Percentiles rank a stretch among this genome's conserved stretches.
These are phyloP conservation scores for Verticillium alfalfae DNA, from an alignment of 2,329 filamentous ascomycete species.

Conservation along the genomic window DNA sequence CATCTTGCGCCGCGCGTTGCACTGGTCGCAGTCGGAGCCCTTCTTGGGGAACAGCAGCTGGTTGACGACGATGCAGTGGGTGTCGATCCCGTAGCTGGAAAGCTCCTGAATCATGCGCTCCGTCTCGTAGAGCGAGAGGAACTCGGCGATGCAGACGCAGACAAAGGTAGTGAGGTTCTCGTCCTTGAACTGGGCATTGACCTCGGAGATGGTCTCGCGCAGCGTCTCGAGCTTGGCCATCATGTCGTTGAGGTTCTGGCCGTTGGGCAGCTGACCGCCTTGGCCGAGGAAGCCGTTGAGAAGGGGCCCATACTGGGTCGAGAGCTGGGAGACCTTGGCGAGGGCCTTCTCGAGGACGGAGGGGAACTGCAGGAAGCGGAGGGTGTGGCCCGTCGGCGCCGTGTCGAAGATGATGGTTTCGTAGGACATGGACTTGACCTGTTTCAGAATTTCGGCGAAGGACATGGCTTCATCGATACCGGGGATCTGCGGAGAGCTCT, in stretches of 20 bases:
- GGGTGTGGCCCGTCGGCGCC: constrained; percentile 92
- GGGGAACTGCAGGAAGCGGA: constrained; percentile 97
- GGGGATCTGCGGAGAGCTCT: constrained; percentile 63
- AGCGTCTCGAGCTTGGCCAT: constrained; percentile 92
- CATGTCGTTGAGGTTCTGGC: constrained; percentile 88
- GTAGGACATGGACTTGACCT: constrained; percentile 98
- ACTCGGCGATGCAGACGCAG: constrained; percentile 97
- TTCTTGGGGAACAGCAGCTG: constrained; percentile 90
- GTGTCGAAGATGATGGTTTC: constrained; percentile 99
- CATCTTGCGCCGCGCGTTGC: constrained; percentile 92
- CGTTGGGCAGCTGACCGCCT: constrained; percentile 71
- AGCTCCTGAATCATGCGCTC: constrained; percentile 99
- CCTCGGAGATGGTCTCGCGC: constrained; percentile 87
- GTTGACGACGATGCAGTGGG: constrained; percentile 96
- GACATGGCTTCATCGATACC: constrained; percentile 99
- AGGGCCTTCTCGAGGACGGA: constrained; percentile 97
- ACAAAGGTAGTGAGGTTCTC: constrained; percentile 94
- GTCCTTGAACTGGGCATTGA: constrained; percentile 98
- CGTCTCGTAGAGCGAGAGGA: constrained; percentile 94
- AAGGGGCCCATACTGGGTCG: constrained; percentile 90
- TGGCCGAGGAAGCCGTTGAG: constrained; percentile 87
- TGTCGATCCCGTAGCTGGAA: constrained; percentile 88
- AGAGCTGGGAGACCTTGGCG: constrained; percentile 93
- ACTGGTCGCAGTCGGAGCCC: constrained; percentile 86
- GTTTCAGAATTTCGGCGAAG: constrained; percentile 97